Conservation (phyloP, 345 rosid genomes). For the Passiflora organensis region DNA sequence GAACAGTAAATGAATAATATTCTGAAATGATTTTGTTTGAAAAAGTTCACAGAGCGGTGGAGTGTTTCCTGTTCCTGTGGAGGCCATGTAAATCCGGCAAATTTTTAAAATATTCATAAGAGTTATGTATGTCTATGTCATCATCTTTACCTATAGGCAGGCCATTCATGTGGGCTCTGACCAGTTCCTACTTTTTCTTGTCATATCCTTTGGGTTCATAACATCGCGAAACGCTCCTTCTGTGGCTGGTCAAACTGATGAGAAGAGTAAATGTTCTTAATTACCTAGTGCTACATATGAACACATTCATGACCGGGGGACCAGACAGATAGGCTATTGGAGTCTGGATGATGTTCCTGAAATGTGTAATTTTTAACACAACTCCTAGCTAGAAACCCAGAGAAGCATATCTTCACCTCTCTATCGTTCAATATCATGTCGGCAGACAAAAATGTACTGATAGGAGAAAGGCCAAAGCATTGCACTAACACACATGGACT, state of each 20-base stretch:
- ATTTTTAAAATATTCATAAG: no score
- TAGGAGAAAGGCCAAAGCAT: constrained; percentile 5
- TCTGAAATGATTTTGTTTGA: no score
- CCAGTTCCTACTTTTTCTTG: neutral
- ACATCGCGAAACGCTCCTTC: neutral
- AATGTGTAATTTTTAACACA: neutral
- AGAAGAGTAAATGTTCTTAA: neutral
- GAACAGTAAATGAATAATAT: no score
- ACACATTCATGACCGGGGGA: no score
- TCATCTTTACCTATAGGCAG: constrained; percentile 28
- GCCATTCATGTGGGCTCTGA: constrained; percentile 13
- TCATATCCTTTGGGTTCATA: neutral
- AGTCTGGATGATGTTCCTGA: no score
- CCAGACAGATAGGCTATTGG: no score
- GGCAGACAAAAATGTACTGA: constrained; percentile 23
- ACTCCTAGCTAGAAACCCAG: neutral
- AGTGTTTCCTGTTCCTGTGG: no score
- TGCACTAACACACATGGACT: constrained; percentile 8
- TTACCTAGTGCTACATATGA: neutral
- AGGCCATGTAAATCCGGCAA: no score
- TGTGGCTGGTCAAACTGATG: neutral
- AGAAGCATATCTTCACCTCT: no score
- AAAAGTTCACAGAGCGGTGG: no score
- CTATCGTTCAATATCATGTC: constrained; percentile 25
- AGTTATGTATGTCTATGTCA: constrained; percentile 30